Percentiles rank a stretch among this genome's conserved stretches.
phyloP scores from a whole-genome alignment of 331 rosid species.

The Quercus tomentella region DNA sequence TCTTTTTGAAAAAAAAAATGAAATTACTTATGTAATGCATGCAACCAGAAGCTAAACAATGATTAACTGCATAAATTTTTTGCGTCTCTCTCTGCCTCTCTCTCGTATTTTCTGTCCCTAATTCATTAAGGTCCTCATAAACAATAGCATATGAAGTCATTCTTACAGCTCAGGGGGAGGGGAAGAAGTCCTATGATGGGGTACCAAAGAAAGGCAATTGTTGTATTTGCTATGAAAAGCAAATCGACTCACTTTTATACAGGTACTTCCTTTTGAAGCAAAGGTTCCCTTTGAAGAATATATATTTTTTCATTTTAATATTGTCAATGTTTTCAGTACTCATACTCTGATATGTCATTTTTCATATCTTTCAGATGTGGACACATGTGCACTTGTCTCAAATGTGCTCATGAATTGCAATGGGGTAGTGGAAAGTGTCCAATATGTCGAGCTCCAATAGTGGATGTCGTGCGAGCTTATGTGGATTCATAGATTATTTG shows the following conservation, averaged over 20 bases:
- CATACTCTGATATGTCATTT: not conserved
- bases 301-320: not conserved
- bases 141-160: not conserved
- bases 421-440: constrained; percentile 71
- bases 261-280: constrained; percentile 41
- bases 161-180: constrained; percentile 35
- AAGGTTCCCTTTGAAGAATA: not conserved
- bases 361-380: constrained; percentile 54
- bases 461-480: constrained; percentile 65
- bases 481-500: constrained; percentile 29
- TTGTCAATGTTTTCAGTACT: not conserved
- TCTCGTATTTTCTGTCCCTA: not conserved
- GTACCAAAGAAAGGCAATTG: constrained; percentile 51
- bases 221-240: constrained; percentile 54
- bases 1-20: no score
- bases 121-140: not conserved
- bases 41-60: no score
- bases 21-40: no score
- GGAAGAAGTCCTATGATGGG: constrained; percentile 19
- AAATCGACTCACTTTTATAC: constrained; percentile 65
- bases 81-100: no score
- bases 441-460: constrained; percentile 61
- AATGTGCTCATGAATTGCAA: constrained; percentile 84
- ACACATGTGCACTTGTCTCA: constrained; percentile 84
- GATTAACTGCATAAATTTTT: no score